A percentile compares a stretch with the other conserved stretches of the same genome.
Evolutionary conservation across 2,329 filamentous ascomycete genomes (phyloP).

Genomic region (Fusarium dimerum): DNA sequence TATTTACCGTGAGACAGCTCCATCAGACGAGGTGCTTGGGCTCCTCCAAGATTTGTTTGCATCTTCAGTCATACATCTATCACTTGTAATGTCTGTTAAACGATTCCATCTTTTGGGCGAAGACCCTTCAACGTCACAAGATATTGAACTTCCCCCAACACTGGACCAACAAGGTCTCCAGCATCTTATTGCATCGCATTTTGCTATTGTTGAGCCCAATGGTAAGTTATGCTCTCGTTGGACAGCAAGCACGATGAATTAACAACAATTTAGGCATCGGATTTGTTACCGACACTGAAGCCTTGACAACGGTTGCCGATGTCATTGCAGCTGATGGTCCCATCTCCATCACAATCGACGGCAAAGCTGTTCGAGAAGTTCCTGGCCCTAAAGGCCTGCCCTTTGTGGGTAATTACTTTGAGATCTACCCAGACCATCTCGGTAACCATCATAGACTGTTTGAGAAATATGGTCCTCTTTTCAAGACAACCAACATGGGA

Average conservation of each 20-base stretch:
- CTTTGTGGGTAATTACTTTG: constrained; percentile 54
- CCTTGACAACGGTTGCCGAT: constrained; percentile 36
- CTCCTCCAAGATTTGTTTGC: too few species aligned
- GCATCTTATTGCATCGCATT: constrained; percentile 43
- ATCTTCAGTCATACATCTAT: not conserved
- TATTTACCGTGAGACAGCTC: not conserved
- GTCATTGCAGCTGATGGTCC: constrained; percentile 36
- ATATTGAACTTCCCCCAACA: constrained; percentile 38
- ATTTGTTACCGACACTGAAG: constrained; percentile 35
- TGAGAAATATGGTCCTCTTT: constrained; percentile 51
- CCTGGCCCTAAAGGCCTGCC: constrained; percentile 51
- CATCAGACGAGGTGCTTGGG: not conserved
- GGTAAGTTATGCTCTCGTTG: constrained; percentile 26
- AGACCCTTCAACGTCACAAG: constrained; percentile 34
- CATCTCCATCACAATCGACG: constrained; percentile 50
- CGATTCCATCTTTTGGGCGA: constrained; percentile 47
- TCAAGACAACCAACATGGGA: constrained; percentile 55
- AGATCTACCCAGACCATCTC: constrained; percentile 58
- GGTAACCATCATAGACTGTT: constrained; percentile 58
- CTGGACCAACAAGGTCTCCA: constrained; percentile 40
- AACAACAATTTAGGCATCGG: constrained; percentile 34
- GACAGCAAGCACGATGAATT: not conserved
- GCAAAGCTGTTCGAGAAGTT: constrained; percentile 48
- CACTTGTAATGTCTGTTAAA: constrained; percentile 35
- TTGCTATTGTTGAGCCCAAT: constrained; percentile 44